These are phyloP conservation scores for Medicago ruthenica DNA, from an alignment of 306 rosid genomes.

Conservation along the genomic window DNA sequence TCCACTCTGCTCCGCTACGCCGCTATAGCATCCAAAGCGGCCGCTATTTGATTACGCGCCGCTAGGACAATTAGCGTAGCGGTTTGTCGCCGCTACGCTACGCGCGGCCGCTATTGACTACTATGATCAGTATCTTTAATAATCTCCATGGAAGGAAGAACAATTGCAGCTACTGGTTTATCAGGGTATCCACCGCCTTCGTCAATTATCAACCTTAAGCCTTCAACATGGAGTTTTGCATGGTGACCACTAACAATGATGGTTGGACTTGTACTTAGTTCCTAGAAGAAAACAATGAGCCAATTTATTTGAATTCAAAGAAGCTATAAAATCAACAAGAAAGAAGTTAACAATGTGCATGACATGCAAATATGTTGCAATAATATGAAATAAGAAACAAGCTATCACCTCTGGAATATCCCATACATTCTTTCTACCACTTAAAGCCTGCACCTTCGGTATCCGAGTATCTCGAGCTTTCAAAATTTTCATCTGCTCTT, in stretches of 20 bases:
- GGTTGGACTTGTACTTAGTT: conserved; percentile 58
- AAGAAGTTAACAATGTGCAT: background rate
- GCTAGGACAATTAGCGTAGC: too few relatives aligned
- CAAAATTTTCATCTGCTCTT: conserved; percentile 71
- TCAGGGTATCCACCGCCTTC: conserved; percentile 74
- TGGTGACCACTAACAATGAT: conserved; percentile 90
- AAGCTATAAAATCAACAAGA: background rate
- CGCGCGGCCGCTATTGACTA: too few relatives aligned
- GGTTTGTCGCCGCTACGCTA: too few relatives aligned
- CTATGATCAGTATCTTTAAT: conserved; percentile 76
- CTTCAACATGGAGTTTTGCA: conserved; percentile 76
- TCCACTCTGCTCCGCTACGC: too few relatives aligned
- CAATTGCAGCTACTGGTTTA: conserved; percentile 77
- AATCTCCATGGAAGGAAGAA: conserved; percentile 77
- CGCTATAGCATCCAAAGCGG: too few relatives aligned
- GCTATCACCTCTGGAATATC: conserved; percentile 79
- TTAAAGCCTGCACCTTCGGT: conserved; percentile 67
- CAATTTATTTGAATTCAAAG: conserved; percentile 17
- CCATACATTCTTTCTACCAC: conserved; percentile 81
- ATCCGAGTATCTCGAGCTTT: conserved; percentile 71
- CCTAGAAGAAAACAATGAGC: conserved; percentile 52
- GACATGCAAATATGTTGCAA: background rate
- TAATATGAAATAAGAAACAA: conserved; percentile 20
- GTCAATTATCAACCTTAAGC: conserved; percentile 76
- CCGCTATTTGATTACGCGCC: too few relatives aligned